phyloP scores from a whole-genome alignment of 176 grass and related monocot species.

The Miscanthus lutarioriparius region DNA sequence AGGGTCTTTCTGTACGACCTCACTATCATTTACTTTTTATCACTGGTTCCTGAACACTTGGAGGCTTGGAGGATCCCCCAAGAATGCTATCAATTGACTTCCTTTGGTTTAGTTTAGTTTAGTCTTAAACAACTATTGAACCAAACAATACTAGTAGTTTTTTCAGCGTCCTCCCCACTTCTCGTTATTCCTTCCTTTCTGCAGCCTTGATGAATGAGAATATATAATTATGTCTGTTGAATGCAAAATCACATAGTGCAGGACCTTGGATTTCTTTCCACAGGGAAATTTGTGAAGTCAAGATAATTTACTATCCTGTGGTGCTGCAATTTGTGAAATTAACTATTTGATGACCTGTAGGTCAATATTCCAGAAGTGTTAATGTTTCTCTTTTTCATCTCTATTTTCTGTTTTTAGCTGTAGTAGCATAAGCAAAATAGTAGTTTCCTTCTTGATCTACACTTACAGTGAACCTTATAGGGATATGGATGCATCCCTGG shows the following conservation, averaged over 20 bases:
- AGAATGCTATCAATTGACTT: conserved; percentile 9
- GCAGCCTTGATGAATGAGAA: not conserved
- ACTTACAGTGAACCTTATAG: not conserved
- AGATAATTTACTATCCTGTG: not conserved
- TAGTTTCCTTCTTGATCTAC: not conserved
- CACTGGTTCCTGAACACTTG: not conserved
- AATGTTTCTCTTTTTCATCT: not conserved
- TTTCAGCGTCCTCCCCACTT: not conserved
- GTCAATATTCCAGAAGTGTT: not conserved
- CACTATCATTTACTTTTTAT: conserved; percentile 3
- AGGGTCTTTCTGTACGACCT: not conserved
- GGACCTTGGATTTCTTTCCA: not conserved
- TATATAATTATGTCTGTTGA: not conserved
- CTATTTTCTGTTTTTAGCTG: not conserved
- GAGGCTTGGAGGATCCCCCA: not conserved
- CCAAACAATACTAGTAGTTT: not conserved
- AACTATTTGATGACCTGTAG: not conserved
- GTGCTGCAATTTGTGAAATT: not conserved
- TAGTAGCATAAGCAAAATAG: not conserved
- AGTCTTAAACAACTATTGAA: not conserved
- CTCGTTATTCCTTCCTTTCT: not conserved
- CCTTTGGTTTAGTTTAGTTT: not conserved
- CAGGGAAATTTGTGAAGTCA: not conserved
- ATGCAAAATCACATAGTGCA: not conserved
- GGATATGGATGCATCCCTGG: not conserved